Base-by-base conservation (phyloP, 345 rosid species). In the Citrus reticulata region DNA sequence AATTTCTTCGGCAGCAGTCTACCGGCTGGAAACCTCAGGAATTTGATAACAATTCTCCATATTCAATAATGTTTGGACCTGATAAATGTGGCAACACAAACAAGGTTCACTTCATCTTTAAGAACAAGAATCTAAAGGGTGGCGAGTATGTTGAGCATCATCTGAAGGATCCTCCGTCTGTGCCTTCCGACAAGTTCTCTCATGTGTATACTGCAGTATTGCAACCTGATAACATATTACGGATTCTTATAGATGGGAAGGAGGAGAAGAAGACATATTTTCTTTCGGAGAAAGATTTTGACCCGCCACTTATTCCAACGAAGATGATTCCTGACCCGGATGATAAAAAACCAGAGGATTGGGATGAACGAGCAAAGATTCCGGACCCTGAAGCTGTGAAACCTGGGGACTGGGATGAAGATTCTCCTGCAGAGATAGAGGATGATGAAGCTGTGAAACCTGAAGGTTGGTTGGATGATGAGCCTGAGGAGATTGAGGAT, bases 331-430 rank as follows among this genome's bases (percentile, higher is more conserved):
- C 91, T 9, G 91, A 90, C 29, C 84, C 86, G 20, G 82, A 83
- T 61, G 89, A 90, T 60, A 81, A 74, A 87, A 90, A 84, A 66
- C 93, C 93, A 2, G 89, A 84, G 73, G 93, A 88, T 42, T 88
- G 93, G 90, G 93, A 88, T 65, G 93, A 90, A 51, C 68, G 83
- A 67, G 83, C 58, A 16, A 84, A 85, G 78, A 86, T 88, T 49
- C 86, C 83, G 5, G 90, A 90, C 63, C 86, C 88, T 11, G 62
- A 78, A 72, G 91, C 90, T 1, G 75, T 74, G 63, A 88, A 88
- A 75, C 91, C 93, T 2, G 89, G 86, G 49, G 90, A 90, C 42
- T 90, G 93, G 93, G 93, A 88, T 74, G 93, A 88, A 85, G 84
- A 86, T 79, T 88, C 86, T 1, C 90, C 91, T 0, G 37, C 81